Percentiles rank a stretch among this genome's conserved stretches.
phyloP scores from a whole-genome alignment of 2,329 filamentous ascomycete species.

The Venturia asperata region DNA sequence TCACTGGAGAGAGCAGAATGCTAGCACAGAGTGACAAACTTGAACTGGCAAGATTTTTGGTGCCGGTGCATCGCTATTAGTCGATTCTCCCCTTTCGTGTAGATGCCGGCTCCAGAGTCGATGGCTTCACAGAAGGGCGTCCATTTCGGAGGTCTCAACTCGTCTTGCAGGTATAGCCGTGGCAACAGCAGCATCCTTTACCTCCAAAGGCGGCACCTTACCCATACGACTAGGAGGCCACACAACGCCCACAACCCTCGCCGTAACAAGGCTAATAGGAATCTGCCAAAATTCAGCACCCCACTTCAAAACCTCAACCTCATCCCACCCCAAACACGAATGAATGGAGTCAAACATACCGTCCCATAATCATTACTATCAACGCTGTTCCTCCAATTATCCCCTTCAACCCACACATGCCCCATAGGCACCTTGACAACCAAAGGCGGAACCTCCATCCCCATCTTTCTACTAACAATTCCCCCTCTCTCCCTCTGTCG shows the following conservation, averaged over 20 bases:
- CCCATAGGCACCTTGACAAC: constrained; percentile 63
- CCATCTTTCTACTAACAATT: constrained; percentile 36
- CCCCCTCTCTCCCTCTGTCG: constrained; percentile 35
- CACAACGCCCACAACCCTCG: constrained; percentile 11
- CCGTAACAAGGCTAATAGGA: constrained; percentile 15
- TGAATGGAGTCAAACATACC: constrained; percentile 26
- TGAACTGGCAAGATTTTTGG: neutral
- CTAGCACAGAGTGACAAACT: neutral
- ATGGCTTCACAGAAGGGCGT: neutral
- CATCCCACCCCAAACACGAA: no score
- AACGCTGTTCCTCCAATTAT: constrained; percentile 62
- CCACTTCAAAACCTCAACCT: neutral
- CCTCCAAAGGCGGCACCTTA: neutral
- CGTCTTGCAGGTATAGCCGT: neutral
- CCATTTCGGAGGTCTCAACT: neutral
- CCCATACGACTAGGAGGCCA: constrained; percentile 18
- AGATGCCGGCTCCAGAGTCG: neutral
- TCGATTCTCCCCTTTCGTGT: neutral
- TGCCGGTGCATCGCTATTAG: neutral
- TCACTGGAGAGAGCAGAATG: neutral
- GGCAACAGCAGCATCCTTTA: neutral
- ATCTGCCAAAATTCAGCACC: constrained; percentile 13
- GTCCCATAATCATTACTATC: constrained; percentile 93
- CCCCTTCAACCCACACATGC: constrained; percentile 93
- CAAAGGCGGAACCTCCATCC: constrained; percentile 21